phyloP scores from a whole-genome alignment of 2,329 filamentous ascomycete species.

The Cordyceps farinosa region DNA sequence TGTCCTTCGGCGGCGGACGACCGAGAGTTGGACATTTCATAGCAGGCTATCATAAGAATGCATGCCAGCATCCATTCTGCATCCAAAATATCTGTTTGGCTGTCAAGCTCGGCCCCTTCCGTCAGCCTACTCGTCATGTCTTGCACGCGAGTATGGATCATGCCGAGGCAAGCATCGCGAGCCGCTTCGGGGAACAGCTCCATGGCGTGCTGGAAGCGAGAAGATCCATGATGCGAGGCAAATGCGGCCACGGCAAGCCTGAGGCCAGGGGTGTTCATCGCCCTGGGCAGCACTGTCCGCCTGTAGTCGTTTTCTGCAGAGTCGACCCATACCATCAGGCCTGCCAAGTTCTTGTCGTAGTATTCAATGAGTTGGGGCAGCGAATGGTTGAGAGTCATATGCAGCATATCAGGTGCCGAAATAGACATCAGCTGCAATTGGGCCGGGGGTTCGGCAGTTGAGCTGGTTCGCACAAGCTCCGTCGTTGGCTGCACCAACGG shows the following conservation, averaged over 20 bases:
- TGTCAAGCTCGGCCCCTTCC: conserved; percentile 23
- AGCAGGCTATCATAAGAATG: conserved; percentile 28
- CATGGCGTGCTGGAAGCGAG: conserved; percentile 22
- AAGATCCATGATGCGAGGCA: conserved; percentile 28
- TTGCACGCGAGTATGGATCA: conserved; percentile 25
- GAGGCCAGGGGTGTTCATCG: conserved; percentile 26
- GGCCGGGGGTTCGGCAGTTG: not conserved
- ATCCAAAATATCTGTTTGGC: conserved; percentile 24
- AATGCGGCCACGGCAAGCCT: conserved; percentile 29
- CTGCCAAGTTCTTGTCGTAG: conserved; percentile 29
- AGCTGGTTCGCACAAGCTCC: not conserved
- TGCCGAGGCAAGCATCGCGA: conserved; percentile 26
- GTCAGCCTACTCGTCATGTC: conserved; percentile 27
- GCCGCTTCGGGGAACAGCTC: conserved; percentile 27
- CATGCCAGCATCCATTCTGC: conserved; percentile 31
- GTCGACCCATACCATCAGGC: conserved; percentile 32
- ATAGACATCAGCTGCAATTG: not conserved
- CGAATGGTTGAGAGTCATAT: conserved; percentile 18
- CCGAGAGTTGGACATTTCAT: conserved; percentile 29
- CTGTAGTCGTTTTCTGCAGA: conserved; percentile 30
- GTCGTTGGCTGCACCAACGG: conserved; percentile 17
- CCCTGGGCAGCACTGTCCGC: conserved; percentile 26
- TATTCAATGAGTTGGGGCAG: conserved; percentile 27
- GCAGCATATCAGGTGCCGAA: conserved; percentile 5
- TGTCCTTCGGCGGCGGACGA: conserved; percentile 28